Base-by-base conservation (phyloP, 1,284 basidiomycete genomes). In the Caloboletus firmus region DNA sequence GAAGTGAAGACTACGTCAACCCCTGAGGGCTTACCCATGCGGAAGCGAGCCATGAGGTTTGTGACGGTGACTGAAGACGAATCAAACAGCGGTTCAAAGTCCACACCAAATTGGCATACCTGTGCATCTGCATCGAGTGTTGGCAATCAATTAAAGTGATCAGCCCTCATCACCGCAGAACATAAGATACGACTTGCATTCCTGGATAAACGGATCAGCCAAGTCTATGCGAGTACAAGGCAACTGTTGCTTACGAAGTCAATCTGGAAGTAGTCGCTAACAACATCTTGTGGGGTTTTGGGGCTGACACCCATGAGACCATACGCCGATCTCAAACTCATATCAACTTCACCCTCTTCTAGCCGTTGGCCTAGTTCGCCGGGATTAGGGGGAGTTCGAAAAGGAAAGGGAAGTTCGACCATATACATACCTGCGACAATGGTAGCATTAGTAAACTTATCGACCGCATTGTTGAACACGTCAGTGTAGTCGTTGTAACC, bases 261-360 rank as follows among this genome's bases (percentile, higher is more conserved):
- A 9, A 57, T 41, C 20, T 57, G 55, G 30, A 30, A 57, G 44
- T 60, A 57, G 22, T 57, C 54, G 7, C 58, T 44, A 10, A 7
- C 56, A 10, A 9, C 45, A 7, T 57, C 54, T 36, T 60, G 58
- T 9, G 57, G 56, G 6, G 58, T 57, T 28, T 40, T 40, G 0
- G 56, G 41, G 32, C 22, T 60, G 28, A 43, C 8, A 26, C 53
- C 56, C 53, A 60, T 44, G 20, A 57, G 3, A 30, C 54, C 42
- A 22, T 57, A 60, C 0, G 58, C 56, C 12, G 56, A 57, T 43
- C 41, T 40, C 41, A 60, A 28, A 37, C 58, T 57, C 24, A 57
- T 5, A 43, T 57, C 56, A 17, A 59, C 56, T 28, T 57, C 40
- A 7, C 58, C 53, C 1, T 40, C 36, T 36, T 44, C 8, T 26